Conservation (phyloP, 1,284 basidiomycete genomes). For the Coriolopsis trogii region DNA sequence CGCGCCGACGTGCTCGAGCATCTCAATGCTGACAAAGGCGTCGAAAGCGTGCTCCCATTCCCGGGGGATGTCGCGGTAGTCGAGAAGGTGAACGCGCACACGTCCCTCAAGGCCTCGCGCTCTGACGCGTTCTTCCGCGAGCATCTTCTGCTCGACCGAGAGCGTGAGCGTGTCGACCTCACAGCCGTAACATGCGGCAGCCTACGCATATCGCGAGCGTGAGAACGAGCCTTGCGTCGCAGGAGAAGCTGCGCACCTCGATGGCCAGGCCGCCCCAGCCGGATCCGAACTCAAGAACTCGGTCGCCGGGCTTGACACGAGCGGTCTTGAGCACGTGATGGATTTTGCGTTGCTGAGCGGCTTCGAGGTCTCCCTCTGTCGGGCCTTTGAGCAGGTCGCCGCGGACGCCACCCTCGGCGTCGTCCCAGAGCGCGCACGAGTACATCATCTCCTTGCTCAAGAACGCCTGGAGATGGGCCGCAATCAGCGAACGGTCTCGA, state of each 20-base stretch:
- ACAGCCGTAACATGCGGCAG: slow-evolving; percentile 70
- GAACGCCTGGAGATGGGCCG: slow-evolving; percentile 58
- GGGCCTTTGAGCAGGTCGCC: slow-evolving; percentile 48
- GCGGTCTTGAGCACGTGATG: slow-evolving; percentile 77
- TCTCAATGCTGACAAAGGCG: slow-evolving; percentile 88
- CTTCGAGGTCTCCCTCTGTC: slow-evolving; percentile 70
- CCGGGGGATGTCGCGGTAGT: slow-evolving; percentile 82
- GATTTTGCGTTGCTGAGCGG: slow-evolving; percentile 82
- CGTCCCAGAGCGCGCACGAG: slow-evolving; percentile 82
- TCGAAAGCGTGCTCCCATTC: slow-evolving; percentile 83
- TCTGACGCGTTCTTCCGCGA: slow-evolving; percentile 82
- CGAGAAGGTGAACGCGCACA: slow-evolving; percentile 84
- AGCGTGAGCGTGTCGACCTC: slow-evolving; percentile 89
- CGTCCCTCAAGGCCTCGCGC: slow-evolving; percentile 70
- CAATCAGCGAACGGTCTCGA: not conserved
- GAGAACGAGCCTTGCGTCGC: slow-evolving; percentile 8
- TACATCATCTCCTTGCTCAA: slow-evolving; percentile 92
- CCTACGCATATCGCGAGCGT: slow-evolving; percentile 42
- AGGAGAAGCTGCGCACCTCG: slow-evolving; percentile 55
- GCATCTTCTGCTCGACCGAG: slow-evolving; percentile 82
- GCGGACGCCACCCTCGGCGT: slow-evolving; percentile 70
- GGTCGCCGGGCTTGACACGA: slow-evolving; percentile 74
- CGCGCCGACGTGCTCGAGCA: slow-evolving; percentile 85
- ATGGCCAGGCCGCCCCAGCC: slow-evolving; percentile 93
- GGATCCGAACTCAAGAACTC: slow-evolving; percentile 89